Evolutionary conservation across 2,329 filamentous ascomycete species (phyloP), one percentile per base, ranked within the genome.

Genomic region (Penicillium fuscoglaucum): DNA sequence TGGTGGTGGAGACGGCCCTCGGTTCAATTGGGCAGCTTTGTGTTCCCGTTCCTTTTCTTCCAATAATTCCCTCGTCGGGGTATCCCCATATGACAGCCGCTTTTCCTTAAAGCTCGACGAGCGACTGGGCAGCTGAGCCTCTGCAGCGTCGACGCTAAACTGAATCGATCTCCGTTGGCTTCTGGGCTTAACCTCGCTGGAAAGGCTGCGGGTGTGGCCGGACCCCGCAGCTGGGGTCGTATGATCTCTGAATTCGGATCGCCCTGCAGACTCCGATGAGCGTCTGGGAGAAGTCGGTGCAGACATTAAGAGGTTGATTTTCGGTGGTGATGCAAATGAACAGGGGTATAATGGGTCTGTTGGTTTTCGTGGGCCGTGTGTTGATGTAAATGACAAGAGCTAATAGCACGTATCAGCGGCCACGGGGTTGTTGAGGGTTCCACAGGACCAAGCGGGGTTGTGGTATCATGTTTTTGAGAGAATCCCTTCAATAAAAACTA

Each of bases 1-100:
- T 4, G 76, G 76, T 17, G 76, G 76, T 19, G 76, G 76, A 13
- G 76, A 78, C 9, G 66, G 66, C 3, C 70, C 69, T 43, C 76
- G 69, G 44, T 61, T 68, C 9, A 64, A 51, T 45, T 58, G 53
- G 47, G 63, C 55, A 59, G 58, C 51, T 41, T 68, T 67, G 12
- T 58, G 61, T 24, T 73, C 71, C 52, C 61, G 68, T 21, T 72
- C 70, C n/a, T 19, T 57, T 19, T 55, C 58, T 41, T 63, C 61
- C 6, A 57, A 10, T 44, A 57, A 10, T 44, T 66, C 64, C 49
- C 58, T 61, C 46, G 59, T 51, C 24, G 51, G 55, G 24, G 44
- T 44, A 52, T 54, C 49, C 57, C 68, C 58, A 35, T 68, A 67
- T 43, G 65, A 68, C 49, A 61, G 65, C 55, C 66, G 61, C 61